Base-by-base conservation (phyloP, 108 stramenopile genomes). In the Nitzschia palea region DNA sequence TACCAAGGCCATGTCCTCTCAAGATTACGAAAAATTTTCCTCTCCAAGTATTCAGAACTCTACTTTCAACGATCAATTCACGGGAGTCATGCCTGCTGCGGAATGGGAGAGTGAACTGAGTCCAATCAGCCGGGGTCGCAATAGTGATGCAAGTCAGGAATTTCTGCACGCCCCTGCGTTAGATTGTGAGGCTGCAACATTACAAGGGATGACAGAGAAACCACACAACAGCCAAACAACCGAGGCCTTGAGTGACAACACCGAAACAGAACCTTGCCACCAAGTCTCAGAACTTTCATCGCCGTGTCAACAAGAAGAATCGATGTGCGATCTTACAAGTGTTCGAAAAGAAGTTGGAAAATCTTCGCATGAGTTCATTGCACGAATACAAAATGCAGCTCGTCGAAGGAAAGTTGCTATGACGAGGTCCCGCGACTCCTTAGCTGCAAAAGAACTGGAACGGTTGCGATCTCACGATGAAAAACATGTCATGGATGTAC, bases 351-450 rank as follows among this genome's bases (percentile, higher is more conserved):
- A 79, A 37, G 37, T 86, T 4, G 73, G 67, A 25, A 67, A 71
- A 28, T 65, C 77, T 0, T 83, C 82, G 1, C 33, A 53, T 37
- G 70, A 72, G 22, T 81, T 87, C 53, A 78, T 84, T 34, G 62
- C 82, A 40, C 37, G 62, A 30, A 75, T 87, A 36, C 51, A 81
- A 35, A 75, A 72, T 1, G 86, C 83, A 18, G 83, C 86, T 25
- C 56, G 74, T 22, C 58, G 62, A 36, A 28, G 86, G 47, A 84
- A 73, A 45, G 48, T 56, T 12, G 45, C 73, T 25, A 47, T 87
- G 34, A 73, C 71, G 12, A 48, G 77, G 34, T 80, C 78, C 14
- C 55, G 86, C 10, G 83, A 87, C 55, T 70, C 71, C 1, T 44
- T 87, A 20, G 67, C 67, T 9, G 80, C 78, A 12, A 84, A 81